phyloP scores from a whole-genome alignment of 2,329 filamentous ascomycete species.

The Blastomyces percursus region DNA sequence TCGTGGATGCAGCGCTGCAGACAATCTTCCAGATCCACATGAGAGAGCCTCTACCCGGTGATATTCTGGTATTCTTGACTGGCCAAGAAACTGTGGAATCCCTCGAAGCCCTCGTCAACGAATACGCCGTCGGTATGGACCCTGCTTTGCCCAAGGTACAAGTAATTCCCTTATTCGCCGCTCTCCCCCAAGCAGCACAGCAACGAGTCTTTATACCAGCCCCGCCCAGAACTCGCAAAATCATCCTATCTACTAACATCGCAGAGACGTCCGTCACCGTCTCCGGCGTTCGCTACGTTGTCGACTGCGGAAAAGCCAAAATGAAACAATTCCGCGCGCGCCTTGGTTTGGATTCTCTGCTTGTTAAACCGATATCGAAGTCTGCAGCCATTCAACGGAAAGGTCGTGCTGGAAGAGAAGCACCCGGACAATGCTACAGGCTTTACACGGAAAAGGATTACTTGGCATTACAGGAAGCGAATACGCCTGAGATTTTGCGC shows the following conservation, averaged over 20 bases:
- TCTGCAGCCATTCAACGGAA: slow-evolving; percentile 86
- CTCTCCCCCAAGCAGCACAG: slow-evolving; percentile 75
- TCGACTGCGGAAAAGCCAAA: slow-evolving; percentile 90
- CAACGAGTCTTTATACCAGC: slow-evolving; percentile 73
- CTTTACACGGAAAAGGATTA: slow-evolving; percentile 78
- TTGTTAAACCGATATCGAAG: slow-evolving; percentile 83
- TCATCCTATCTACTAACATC: slow-evolving; percentile 91
- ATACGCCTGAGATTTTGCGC: slow-evolving; percentile 78
- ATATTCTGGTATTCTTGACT: slow-evolving; percentile 83
- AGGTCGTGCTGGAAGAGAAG: slow-evolving; percentile 88
- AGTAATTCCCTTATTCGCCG: slow-evolving; percentile 76
- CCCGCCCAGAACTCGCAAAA: slow-evolving; percentile 64
- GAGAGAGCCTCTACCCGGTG: slow-evolving; percentile 82
- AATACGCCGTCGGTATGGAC: slow-evolving; percentile 61
- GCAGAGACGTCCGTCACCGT: slow-evolving; percentile 98
- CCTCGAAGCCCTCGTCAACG: slow-evolving; percentile 67
- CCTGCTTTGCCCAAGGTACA: slow-evolving; percentile 58
- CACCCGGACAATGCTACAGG: slow-evolving; percentile 76
- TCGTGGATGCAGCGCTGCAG: slow-evolving; percentile 70
- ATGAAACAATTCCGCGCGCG: slow-evolving; percentile 79
- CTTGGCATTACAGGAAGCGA: slow-evolving; percentile 56
- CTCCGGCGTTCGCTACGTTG: slow-evolving; percentile 78
- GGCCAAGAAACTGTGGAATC: slow-evolving; percentile 89
- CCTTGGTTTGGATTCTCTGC: slow-evolving; percentile 78
- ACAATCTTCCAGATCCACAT: slow-evolving; percentile 77